Base-by-base conservation (phyloP, 768 basidiomycete genomes). In the Mycena kentingensis region DNA sequence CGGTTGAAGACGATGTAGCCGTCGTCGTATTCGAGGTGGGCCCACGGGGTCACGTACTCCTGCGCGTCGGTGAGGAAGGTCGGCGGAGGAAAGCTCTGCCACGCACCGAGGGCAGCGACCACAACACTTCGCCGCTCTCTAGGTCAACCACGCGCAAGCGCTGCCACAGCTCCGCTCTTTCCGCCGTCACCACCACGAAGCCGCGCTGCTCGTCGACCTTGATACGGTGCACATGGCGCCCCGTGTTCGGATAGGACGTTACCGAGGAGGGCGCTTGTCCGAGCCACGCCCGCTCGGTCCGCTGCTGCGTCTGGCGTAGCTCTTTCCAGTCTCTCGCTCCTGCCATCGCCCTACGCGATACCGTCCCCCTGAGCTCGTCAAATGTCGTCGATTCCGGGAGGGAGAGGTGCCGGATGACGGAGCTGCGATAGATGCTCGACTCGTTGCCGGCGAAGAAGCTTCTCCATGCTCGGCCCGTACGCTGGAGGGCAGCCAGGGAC, bases 1-100 rank as follows among this genome's bases (percentile, higher is more conserved):
- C 85, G 79, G 60, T 90, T 85, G 63, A 90, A 88, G 41, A 91
- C 70, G 41, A 90, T 70, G 61, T 80, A 90, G 8, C 90, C 90
- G 25, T 77, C 69, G 13, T 73, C 82, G 57, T 90, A 93, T 66
- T 92, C 90, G 58, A 81, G 79, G 61, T 91, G 89, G 0, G 88
- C 88, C 41, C 73, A 78, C 8, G 62, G 57, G 28, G 78, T 77
- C 25, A 87, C 79, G 61, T 84, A 76, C 18, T 54, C 60, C 80
- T 84, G 47, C 29, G 22, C 60, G 51, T 44, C 19, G 49, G 60
- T 63, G 21, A 46, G 51, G 10, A n/a, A 11, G 24, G 39, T 19
- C 12, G 8, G 41, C 36, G n/a, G n/a, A 21, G 15, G 5, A 5
- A 16, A 38, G 11, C 10, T 34, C 28, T 24, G 21, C 5, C n/a